These are phyloP conservation scores for Aspergillus caelatus DNA, from an alignment of 2,329 filamentous ascomycete genomes.

Conservation along the genomic window DNA sequence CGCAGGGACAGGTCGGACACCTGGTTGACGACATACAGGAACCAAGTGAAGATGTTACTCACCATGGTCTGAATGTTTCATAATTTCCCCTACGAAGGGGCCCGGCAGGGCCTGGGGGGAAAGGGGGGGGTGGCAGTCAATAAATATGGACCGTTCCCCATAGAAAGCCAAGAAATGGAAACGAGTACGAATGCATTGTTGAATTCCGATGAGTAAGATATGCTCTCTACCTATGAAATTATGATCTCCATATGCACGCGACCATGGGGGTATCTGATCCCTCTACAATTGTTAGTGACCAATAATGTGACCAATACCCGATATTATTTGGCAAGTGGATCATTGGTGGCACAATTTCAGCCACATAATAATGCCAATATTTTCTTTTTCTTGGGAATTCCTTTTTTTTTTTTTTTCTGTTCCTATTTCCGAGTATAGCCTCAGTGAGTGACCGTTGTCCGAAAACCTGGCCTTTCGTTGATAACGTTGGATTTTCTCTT, in stretches of 20 bases:
- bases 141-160: background rate
- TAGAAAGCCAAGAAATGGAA: background rate
- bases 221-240: background rate
- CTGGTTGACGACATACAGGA: constrained; percentile 21
- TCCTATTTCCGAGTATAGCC: background rate
- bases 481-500: background rate
- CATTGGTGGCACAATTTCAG: background rate
- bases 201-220: background rate
- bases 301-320: background rate
- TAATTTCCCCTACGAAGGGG: background rate
- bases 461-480: background rate
- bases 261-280: background rate
- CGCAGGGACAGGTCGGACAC: constrained; percentile 18
- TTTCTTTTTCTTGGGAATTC: background rate
- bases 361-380: background rate
- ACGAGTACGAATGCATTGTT: background rate
- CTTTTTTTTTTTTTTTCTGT: background rate
- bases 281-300: background rate
- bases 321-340: no score
- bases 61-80: constrained; percentile 16
- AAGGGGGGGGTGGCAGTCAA: background rate
- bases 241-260: background rate
- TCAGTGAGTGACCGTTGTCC: background rate
- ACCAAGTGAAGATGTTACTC: constrained; percentile 19
- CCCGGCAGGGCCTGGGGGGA: background rate